phyloP scores from a whole-genome alignment of 169 alveolate species.

The Plasmodium vivax region DNA sequence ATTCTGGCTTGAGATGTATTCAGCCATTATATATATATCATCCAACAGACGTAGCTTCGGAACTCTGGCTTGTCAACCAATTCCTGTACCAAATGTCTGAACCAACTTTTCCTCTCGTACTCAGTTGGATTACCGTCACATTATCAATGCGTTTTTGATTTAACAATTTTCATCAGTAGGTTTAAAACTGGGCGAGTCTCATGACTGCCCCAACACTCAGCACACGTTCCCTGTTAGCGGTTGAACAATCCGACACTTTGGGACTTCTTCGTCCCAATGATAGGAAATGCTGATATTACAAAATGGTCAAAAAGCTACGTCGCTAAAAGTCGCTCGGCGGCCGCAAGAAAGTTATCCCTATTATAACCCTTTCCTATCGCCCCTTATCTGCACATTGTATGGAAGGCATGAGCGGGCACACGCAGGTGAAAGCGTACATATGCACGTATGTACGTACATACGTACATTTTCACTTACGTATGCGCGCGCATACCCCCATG shows the following conservation, averaged over 20 bases:
- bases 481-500: neutral
- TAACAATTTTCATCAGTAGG: conserved; percentile 9
- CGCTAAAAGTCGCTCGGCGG: conserved; percentile 27
- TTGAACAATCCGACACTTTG: conserved; percentile 80
- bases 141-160: neutral
- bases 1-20: conserved; percentile 92
- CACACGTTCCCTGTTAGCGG: conserved; percentile 86
- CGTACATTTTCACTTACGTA: neutral
- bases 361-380: neutral
- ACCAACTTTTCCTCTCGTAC: conserved; percentile 92
- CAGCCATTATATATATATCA: conserved; percentile 82
- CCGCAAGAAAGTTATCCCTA: conserved; percentile 13
- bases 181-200: neutral
- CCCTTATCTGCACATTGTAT: neutral
- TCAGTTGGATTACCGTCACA: conserved; percentile 83
- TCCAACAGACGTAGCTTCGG: conserved; percentile 92
- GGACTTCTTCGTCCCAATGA: conserved; percentile 17
- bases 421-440: neutral
- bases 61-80: conserved; percentile 89
- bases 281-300: conserved; percentile 16
- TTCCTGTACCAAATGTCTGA: conserved; percentile 86
- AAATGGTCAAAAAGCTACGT: conserved; percentile 22
- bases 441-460: neutral
- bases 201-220: conserved; percentile 61
- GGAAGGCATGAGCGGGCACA: neutral